Base-by-base conservation (phyloP, 1,139 yeast genomes). In the Magnusiomyces fungicola region DNA sequence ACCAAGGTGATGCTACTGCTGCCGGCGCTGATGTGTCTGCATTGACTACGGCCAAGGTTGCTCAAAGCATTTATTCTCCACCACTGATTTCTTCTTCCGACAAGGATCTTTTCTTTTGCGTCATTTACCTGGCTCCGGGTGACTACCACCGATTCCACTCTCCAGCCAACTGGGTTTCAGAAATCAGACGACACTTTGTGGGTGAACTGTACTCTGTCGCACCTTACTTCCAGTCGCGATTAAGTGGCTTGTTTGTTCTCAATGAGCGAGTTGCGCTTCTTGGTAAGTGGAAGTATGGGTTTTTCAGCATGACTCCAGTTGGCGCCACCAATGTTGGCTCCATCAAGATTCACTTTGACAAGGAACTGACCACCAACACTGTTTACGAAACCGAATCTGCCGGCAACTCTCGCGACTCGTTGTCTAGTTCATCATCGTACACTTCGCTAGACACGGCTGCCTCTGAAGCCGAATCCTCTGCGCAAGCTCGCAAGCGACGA, bases 321-420 rank as follows among this genome's bases (percentile, higher is more conserved):
- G 99, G 99, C 24, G 99, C 99, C 27, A 94, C 98, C 5, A 94
- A 94, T 66, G 99, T 94, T 37, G 99, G 99, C 19, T 84, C 95
- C 60, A 92, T 94, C 57, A 81, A 85, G 52, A 78, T 94, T 56
- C 88, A 90, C 63, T 94, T 94, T 61, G 99, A 94, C 69, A 83
- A 85, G 67, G 92, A 88, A 62, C 76, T 94, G 61, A 79, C 83
- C 50, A 94, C 98, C 3, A 94, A 94, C 65, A 81, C 80, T 47
- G 70, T 75, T 34, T 81, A 78, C 58, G 86, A 82, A 64, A 18
- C 21, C 14, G 45, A 32, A 6, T 27, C 33, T 23, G 19, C 10
- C n/a, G 19, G 25, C 29, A 24, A 32, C 18, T 27, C 30, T 3
- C 33, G 18, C 22, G 23, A 27, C 21, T 30, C 41, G 16, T 38